Evolutionary conservation across 306 rosid species (phyloP).

Genomic region (Canavalia ensiformis): DNA sequence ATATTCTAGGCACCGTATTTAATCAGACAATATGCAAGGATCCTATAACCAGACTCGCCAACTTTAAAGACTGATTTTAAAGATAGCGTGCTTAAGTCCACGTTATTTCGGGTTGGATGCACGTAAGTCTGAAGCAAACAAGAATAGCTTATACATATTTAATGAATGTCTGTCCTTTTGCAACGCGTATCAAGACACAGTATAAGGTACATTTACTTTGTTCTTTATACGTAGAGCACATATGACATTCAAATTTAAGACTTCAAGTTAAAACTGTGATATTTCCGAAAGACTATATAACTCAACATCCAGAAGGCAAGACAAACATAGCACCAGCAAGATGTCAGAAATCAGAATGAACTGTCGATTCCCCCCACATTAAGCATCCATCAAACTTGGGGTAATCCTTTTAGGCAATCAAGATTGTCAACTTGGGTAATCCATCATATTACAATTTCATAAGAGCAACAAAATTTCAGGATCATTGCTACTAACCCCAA

Average conservation of each 20-base stretch:
- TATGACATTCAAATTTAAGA: background rate
- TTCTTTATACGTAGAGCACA: background rate
- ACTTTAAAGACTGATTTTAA: background rate
- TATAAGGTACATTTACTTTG: background rate
- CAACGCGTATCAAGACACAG: too few species aligned
- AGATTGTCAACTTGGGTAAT: background rate
- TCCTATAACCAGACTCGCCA: background rate
- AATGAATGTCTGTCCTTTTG: too few species aligned
- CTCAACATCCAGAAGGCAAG: conserved; percentile 7
- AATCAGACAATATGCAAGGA: too few species aligned
- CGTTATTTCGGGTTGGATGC: too few species aligned
- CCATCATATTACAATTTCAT: background rate
- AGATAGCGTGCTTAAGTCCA: background rate
- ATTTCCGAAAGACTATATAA: background rate
- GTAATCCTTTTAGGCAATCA: background rate
- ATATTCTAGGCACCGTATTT: too few species aligned
- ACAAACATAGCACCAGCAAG: background rate
- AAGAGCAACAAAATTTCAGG: conserved; percentile 7
- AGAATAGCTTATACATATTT: too few species aligned
- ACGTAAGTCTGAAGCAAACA: too few species aligned
- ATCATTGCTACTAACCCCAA: background rate
- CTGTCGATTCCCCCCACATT: background rate
- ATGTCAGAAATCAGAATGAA: background rate
- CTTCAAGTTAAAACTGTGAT: background rate
- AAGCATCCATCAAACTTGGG: background rate